Percentiles rank a stretch among this genome's conserved stretches.
phyloP scores from a whole-genome alignment of 192 early-diverging fungal genomes.

The Entophlyctis helioformis region DNA sequence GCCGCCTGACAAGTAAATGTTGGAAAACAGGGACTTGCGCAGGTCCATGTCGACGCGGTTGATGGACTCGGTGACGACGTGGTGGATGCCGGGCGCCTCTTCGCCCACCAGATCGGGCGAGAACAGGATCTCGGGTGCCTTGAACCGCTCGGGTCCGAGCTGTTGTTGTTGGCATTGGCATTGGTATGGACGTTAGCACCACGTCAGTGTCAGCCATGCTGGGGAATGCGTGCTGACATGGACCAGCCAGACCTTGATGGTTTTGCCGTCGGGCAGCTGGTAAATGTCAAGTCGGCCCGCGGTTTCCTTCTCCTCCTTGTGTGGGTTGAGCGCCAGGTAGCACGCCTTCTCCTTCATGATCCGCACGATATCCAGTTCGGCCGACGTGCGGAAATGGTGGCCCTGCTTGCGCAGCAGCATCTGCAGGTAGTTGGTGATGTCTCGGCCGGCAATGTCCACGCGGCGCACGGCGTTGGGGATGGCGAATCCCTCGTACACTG shows the following conservation, averaged over 20 bases:
- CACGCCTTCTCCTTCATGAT: constrained; percentile 95
- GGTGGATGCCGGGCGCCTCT: constrained; percentile 88
- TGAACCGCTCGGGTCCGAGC: constrained; percentile 84
- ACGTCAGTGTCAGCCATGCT: neutral
- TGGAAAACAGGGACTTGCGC: constrained; percentile 73
- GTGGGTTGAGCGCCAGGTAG: constrained; percentile 79
- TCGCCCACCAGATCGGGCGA: constrained; percentile 85
- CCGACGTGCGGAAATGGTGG: constrained; percentile 76
- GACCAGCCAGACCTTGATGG: constrained; percentile 73
- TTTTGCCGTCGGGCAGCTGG: constrained; percentile 70
- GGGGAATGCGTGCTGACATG: neutral
- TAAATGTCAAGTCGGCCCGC: constrained; percentile 63
- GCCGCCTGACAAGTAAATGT: constrained; percentile 96
- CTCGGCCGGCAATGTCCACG: constrained; percentile 86
- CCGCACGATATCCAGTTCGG: constrained; percentile 91
- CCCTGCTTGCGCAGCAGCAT: constrained; percentile 86
- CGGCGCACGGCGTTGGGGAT: constrained; percentile 87
- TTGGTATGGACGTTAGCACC: neutral
- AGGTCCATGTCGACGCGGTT: constrained; percentile 90
- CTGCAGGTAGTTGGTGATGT: constrained; percentile 87
- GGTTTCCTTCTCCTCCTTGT: constrained; percentile 89
- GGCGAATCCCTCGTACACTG: constrained; percentile 94
- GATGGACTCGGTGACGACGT: constrained; percentile 88
- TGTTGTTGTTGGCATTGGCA: too few species aligned
- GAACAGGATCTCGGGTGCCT: constrained; percentile 93